A percentile compares a stretch with the other conserved stretches of the same genome.
These are phyloP conservation scores for Boletus vermiculosoides DNA, from an alignment of 768 basidiomycete species.

Conservation along the genomic window DNA sequence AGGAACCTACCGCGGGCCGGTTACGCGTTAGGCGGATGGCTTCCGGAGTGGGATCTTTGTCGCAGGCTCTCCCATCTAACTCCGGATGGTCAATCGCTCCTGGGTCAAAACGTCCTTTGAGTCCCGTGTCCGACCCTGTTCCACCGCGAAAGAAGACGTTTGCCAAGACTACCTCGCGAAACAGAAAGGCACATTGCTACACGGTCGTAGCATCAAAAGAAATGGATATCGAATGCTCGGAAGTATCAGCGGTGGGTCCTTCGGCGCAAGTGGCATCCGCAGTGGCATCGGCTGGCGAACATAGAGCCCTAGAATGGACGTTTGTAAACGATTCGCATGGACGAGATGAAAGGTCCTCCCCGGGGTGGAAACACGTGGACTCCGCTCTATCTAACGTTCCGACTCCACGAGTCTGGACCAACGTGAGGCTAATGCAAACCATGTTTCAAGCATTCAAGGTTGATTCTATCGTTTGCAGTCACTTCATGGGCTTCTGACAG, in stretches of 20 bases:
- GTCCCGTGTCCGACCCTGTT: conserved; percentile 1
- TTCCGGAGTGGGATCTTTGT: not conserved
- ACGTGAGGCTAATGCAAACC: conserved; percentile 18
- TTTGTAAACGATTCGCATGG: conserved; percentile 12
- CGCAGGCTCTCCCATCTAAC: not conserved
- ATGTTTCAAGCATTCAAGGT: not conserved
- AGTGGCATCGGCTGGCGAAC: not conserved
- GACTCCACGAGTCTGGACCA: conserved; percentile 29
- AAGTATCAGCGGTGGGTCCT: not conserved
- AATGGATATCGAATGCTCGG: not conserved
- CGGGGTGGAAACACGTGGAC: not conserved
- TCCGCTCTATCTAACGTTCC: not conserved
- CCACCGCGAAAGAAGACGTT: conserved; percentile 11
- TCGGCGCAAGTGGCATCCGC: not conserved
- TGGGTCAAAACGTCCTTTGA: conserved; percentile 20
- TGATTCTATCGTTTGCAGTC: conserved; percentile 20
- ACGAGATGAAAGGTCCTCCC: not conserved
- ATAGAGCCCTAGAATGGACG: conserved; percentile 15
- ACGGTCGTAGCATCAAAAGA: not conserved
- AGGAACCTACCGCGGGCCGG: not conserved
- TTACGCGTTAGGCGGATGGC: not conserved
- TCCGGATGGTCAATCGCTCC: not conserved
- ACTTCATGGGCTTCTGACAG: conserved; percentile 14
- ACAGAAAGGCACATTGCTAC: not conserved
- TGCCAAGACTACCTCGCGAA: not conserved